Base-by-base conservation (phyloP, 495 filamentous ascomycete species). In the Penicillium daleae region DNA sequence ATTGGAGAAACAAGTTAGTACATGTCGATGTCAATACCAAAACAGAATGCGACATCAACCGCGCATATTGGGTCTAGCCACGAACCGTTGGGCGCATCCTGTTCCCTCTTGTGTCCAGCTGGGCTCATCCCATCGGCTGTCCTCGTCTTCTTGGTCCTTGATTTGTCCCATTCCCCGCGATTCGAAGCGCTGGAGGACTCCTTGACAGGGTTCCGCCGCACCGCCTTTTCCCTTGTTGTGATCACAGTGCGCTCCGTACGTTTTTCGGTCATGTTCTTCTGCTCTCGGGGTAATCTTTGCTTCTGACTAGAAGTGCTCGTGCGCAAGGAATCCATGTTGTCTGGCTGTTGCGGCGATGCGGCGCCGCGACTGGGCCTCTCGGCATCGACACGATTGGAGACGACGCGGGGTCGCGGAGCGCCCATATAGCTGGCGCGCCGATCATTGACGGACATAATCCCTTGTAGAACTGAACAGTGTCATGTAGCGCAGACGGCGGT, bases 171-270 rank as follows among this genome's bases (percentile, higher is more conserved):
- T 71, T 87, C 67, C 61, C 67, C 66, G 53, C 78, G 66, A 54
- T 74, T 82, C 24, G 76, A 66, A 53, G 76, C 74, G 59, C 67
- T 78, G 39, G 72, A 78, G 1, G 83, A 71, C 44, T 85, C 82
- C 72, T 89, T 88, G 56, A 88, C 81, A 7, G 90, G 86, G 65
- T 89, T 92, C 70, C 82, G 83, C 21, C 87, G 81, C 64, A 83
- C 75, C 13, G 88, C 64, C 46, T 82, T 88, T 63, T 92, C 89
- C 64, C 83, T 83, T 8, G 85, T 88, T 12, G 89, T 88, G 53
- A 90, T 74, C 59, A 85, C 82, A 27, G 71, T 65, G 22, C 79
- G 74, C 56, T 82, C 79, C 10, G 71, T 69, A 29, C 76, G 76
- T 59, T 77, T 80, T 44, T 78, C 76, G 44, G 62, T 70, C 53